A percentile compares a stretch with the other conserved stretches of the same genome.
Evolutionary conservation across 805 yeast genomes (phyloP).

Genomic region (Saturnispora galanensis): DNA sequence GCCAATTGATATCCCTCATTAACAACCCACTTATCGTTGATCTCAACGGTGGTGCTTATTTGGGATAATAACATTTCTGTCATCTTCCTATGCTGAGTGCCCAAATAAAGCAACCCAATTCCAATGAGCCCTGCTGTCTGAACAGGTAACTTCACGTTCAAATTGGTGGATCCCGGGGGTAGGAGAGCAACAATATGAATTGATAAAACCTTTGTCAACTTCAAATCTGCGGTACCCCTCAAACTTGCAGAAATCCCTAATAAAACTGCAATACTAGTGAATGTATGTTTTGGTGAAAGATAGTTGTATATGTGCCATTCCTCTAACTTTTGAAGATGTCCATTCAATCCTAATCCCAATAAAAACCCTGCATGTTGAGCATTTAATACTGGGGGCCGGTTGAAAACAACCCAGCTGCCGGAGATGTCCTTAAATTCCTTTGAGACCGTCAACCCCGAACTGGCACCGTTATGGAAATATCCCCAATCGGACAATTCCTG

Average conservation of each 20-base stretch:
- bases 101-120: conserved; percentile 73
- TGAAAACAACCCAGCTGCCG: conserved; percentile 89
- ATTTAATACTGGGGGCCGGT: conserved; percentile 58
- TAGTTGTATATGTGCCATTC: conserved; percentile 97
- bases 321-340: conserved; percentile 72
- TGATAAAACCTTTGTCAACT: conserved; percentile 79
- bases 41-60: conserved; percentile 41
- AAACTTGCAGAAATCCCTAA: conserved; percentile 90
- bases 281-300: conserved; percentile 77
- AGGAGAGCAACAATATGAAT: conserved; percentile 88
- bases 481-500: conserved; percentile 63
- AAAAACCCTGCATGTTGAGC: conserved; percentile 92
- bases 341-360: conserved; percentile 86
- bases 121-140: conserved; percentile 92
- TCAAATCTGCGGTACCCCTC: conserved; percentile 72
- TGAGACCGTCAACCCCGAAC: conserved; percentile 70
- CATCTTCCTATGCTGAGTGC: conserved; percentile 77
- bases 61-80: conserved; percentile 70
- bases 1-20: conserved; percentile 78
- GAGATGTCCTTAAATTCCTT: conserved; percentile 56
- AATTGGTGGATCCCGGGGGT: conserved; percentile 84
- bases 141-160: conserved; percentile 72
- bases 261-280: conserved; percentile 76
- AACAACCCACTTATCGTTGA: conserved; percentile 46
- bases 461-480: conserved; percentile 82